A percentile compares a stretch with the other conserved stretches of the same genome.
phyloP scores from a whole-genome alignment of 306 rosid genomes.

The Adenanthera pavonina region DNA sequence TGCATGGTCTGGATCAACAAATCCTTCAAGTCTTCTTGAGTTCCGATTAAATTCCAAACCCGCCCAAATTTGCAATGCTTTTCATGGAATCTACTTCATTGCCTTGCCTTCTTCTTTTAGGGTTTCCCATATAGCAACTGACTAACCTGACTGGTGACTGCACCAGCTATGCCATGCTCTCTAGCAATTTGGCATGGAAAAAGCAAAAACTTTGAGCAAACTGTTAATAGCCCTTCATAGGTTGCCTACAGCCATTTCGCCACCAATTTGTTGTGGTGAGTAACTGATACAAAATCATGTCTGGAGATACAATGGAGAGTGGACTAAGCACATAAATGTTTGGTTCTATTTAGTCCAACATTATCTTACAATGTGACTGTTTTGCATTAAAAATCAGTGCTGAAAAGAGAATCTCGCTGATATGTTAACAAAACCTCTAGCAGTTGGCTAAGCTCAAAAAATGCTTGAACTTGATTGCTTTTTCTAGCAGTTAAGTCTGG shows the following conservation, averaged over 20 bases:
- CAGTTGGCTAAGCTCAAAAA: neutral
- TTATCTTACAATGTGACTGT: neutral
- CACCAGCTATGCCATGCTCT: neutral
- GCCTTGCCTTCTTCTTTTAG: neutral
- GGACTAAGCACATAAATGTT: neutral
- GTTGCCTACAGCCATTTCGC: neutral
- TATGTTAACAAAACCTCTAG: neutral
- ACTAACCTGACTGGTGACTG: neutral
- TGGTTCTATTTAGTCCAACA: neutral
- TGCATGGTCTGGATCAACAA: neutral
- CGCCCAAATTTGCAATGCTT: neutral
- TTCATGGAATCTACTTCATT: neutral
- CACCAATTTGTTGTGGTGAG: neutral
- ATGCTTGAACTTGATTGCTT: constrained; percentile 1
- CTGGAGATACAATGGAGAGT: neutral
- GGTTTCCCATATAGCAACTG: neutral
- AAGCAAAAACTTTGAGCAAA: neutral
- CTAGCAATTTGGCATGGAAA: neutral
- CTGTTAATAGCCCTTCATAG: neutral
- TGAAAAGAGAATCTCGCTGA: neutral
- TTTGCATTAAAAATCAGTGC: neutral
- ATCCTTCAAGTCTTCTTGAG: neutral
- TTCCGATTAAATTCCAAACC: neutral
- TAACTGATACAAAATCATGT: neutral
- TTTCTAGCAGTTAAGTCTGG: neutral